Conservation (phyloP, 257 asterid species). For the Petrea volubilis region DNA sequence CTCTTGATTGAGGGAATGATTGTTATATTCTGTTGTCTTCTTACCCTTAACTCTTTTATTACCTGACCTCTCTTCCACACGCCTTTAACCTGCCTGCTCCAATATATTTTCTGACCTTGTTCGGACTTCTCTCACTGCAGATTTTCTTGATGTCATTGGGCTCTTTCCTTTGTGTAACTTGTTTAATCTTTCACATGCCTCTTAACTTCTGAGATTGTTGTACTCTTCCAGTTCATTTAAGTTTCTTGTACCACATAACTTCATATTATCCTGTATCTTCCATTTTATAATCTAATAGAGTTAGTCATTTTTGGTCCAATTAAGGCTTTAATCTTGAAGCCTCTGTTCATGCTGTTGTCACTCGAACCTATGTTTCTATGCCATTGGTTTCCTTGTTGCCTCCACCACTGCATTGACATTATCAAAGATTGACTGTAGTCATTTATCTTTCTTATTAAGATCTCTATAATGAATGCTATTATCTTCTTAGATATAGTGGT, state of each 20-base stretch:
- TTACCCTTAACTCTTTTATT: slow-evolving; percentile 19
- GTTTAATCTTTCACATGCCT: slow-evolving; percentile 21
- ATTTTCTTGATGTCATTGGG: slow-evolving; percentile 20
- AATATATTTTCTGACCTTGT: slow-evolving; percentile 2
- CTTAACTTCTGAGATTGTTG: neutral
- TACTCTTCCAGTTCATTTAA: neutral
- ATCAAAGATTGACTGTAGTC: too few relatives aligned
- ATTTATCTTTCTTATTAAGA: slow-evolving; percentile 8
- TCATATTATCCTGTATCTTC: slow-evolving; percentile 3
- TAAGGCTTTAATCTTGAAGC: slow-evolving; percentile 3
- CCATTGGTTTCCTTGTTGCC: slow-evolving; percentile 13
- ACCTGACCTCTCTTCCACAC: slow-evolving; percentile 11
- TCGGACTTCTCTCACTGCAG: slow-evolving; percentile 17
- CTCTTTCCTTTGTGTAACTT: slow-evolving; percentile 16
- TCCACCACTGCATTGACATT: slow-evolving; percentile 15
- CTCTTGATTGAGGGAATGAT: slow-evolving; percentile 16
- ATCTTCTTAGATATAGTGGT: slow-evolving; percentile 10
- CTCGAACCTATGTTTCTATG: neutral
- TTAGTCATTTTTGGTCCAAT: slow-evolving; percentile 4
- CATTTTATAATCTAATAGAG: neutral
- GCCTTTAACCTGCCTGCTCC: slow-evolving; percentile 19
- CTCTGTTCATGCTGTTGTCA: neutral
- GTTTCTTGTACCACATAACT: neutral
- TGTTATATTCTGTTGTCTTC: slow-evolving; percentile 23
- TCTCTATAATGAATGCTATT: neutral